A percentile compares a stretch with the other conserved stretches of the same genome.
Evolutionary conservation across 2,329 filamentous ascomycete genomes (phyloP).

Genomic region (Colletotrichum sp.): DNA sequence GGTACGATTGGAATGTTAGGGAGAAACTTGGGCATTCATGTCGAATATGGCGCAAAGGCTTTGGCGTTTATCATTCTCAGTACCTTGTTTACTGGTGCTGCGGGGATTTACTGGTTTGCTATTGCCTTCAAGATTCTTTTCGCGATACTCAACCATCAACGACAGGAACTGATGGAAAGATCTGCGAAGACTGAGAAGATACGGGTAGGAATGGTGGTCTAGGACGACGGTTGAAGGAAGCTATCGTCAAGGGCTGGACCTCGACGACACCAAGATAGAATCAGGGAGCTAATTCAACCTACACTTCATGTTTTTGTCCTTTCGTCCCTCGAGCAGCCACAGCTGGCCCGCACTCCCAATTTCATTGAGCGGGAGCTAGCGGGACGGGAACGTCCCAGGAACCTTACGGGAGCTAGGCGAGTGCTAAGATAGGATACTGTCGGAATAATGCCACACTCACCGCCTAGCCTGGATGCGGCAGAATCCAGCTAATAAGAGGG

Average conservation of each 20-base stretch:
- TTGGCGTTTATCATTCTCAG: not conserved
- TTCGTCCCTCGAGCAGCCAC: too few species aligned
- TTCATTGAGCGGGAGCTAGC: not conserved
- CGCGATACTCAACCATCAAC: not conserved
- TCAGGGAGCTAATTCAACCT: not conserved
- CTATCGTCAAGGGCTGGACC: too few species aligned
- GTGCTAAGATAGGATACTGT: too few species aligned
- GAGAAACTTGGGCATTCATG: not conserved
- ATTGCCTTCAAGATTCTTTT: not conserved
- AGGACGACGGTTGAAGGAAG: not conserved
- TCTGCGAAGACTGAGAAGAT: not conserved
- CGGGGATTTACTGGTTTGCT: not conserved
- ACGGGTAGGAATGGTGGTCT: not conserved
- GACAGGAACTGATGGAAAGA: not conserved
- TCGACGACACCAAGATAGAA: too few species aligned
- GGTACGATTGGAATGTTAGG: not conserved
- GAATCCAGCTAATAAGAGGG: too few species aligned
- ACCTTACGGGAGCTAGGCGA: not conserved
- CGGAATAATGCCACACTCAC: too few species aligned
- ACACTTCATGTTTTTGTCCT: not conserved
- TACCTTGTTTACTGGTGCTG: not conserved
- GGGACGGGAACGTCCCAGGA: not conserved
- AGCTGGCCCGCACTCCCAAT: fast-evolving
- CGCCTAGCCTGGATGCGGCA: too few species aligned
- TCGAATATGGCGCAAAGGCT: not conserved